Percentiles rank a stretch among this genome's conserved stretches.
phyloP scores from a whole-genome alignment of 2,329 filamentous ascomycete genomes.

The Tricladium varicosporioides region DNA sequence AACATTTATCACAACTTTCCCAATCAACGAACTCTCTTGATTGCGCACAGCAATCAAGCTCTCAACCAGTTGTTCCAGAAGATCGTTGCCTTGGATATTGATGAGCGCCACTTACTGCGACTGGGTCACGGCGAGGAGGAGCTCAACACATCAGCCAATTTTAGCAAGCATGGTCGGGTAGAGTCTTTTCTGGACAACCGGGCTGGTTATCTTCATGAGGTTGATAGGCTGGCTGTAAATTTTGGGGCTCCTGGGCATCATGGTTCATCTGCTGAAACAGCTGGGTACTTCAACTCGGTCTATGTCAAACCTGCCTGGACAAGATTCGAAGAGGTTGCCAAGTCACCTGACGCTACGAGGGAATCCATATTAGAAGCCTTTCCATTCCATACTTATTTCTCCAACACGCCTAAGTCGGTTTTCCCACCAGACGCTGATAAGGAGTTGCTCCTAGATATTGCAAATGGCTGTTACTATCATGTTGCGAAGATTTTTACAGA shows the following conservation, averaged over 20 bases:
- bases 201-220: conserved; percentile 73
- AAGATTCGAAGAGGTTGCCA: conserved; percentile 70
- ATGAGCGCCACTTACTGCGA: conserved; percentile 87
- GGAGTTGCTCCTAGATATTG: conserved; percentile 70
- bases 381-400: conserved; percentile 86
- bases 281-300: conserved; percentile 92
- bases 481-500: conserved; percentile 89
- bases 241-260: conserved; percentile 91
- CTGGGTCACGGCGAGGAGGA: conserved; percentile 96
- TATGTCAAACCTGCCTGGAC: conserved; percentile 88
- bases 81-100: conserved; percentile 93
- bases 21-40: conserved; percentile 81
- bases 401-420: conserved; percentile 80
- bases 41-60: conserved; percentile 97
- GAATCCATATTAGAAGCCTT: conserved; percentile 71
- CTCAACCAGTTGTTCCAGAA: conserved; percentile 97
- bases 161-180: conserved; percentile 91
- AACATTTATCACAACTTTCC: conserved; percentile 99
- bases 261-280: conserved; percentile 92
- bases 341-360: conserved; percentile 52
- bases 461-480: conserved; percentile 82
- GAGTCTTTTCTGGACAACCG: conserved; percentile 94
- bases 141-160: conserved; percentile 78
- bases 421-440: conserved; percentile 68
- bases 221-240: conserved; percentile 80